Evolutionary conservation across 805 yeast species (phyloP), one percentile per base, ranked within the genome.

Genomic region (Candida awuae): DNA sequence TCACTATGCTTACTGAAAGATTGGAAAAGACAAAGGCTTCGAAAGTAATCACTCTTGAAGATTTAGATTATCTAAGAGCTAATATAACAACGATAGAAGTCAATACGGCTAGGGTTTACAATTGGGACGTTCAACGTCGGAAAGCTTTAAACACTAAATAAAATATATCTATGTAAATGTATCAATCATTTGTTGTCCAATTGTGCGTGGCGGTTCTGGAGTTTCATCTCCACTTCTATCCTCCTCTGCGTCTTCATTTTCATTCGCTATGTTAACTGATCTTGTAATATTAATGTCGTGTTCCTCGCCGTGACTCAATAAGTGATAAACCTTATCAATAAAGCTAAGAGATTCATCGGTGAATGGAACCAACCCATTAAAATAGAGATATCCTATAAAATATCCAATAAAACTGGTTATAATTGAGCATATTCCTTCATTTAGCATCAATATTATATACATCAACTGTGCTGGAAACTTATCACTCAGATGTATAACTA

Each of bases 11-110:
- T 40, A 54, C 66, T 10, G 68, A 69, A 28, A 77, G 90, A 56
- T 69, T 88, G 44, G 58, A 59, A 12, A 73, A 74, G 25, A 87
- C 94, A 13, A 64, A 72, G 49, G 65, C 70, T 29, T 80, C 74
- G 47, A 69, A 77, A 49, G 56, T 62, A 18, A 66, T 70, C 32
- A 81, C 94, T 27, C 76, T 84, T 48, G 94, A 84, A 47, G 98
- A 86, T 56, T 70, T 84, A 44, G 95, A 84, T 53, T 87, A 78
- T 49, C 68, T 80, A 45, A 75, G 92, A 47, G 92, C 84, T 49
- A 87, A 87, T 52, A 88, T 90, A 46, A 92, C 98, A 13, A 90
- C 97, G 3, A 85, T 92, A 88, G 97, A 92, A 60, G 98, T 92
- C 37, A 92, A 92, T 56, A 86, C 95, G 14, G 97, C 98, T 1